Conservation (phyloP, 2,329 filamentous ascomycete species). For the Trichoderma lentiforme region DNA sequence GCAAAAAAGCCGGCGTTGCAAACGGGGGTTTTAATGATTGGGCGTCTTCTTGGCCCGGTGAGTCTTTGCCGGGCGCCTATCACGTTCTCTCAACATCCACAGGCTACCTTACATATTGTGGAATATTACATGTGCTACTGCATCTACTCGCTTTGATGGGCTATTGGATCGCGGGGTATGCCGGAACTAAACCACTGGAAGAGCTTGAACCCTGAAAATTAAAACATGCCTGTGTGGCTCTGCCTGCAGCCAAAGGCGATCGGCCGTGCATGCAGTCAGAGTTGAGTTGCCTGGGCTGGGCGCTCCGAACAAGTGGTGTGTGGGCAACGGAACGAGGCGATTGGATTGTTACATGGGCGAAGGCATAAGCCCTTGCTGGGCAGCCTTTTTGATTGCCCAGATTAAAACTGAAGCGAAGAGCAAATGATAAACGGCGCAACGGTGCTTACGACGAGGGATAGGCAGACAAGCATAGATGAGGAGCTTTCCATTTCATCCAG, state of each 20-base stretch:
- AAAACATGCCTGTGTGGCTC: background rate
- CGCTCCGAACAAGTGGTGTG: slow-evolving; percentile 1
- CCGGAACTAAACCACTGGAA: background rate
- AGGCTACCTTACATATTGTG: background rate
- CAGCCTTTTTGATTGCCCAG: background rate
- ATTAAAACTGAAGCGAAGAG: background rate
- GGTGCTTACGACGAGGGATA: background rate
- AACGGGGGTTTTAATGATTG: background rate
- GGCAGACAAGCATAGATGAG: background rate
- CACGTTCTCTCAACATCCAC: background rate
- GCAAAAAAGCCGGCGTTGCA: background rate
- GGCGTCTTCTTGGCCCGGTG: background rate
- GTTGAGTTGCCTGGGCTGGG: background rate
- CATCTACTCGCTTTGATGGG: background rate
- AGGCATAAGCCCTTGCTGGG: background rate
- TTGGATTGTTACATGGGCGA: background rate
- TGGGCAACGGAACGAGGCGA: background rate
- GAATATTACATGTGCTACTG: background rate
- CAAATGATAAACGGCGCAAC: background rate
- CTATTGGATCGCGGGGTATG: background rate
- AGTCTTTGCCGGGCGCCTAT: background rate
- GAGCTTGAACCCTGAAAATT: background rate
- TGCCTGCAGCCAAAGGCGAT: slow-evolving; percentile 6
- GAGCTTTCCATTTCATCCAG: background rate
- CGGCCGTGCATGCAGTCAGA: slow-evolving; percentile 12